Base-by-base conservation (phyloP, 2,329 filamentous ascomycete genomes). In the Westerdykella aurantiaca region DNA sequence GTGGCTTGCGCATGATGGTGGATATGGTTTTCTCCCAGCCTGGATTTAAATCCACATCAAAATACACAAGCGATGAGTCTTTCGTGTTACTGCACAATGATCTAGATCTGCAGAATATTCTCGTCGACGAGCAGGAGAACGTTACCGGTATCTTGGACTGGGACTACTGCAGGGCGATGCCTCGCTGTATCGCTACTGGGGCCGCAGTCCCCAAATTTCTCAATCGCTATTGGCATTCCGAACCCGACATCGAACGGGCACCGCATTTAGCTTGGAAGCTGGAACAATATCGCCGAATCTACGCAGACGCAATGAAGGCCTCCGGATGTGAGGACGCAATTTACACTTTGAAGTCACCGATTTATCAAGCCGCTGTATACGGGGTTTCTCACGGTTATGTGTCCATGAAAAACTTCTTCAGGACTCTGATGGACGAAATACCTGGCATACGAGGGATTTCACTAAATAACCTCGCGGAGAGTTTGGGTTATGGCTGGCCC, bases 61-160 rank as follows among this genome's bases (percentile, higher is more conserved):
- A 38, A 31, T 4, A 34, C 12, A 10, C 22, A 6, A 23, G 25
- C 4, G 43, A 50, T 11, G 33, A 45, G 12, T 47, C 52, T 1
- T 61, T 61, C 29, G 38, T 48, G 0, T 45, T 58, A 2, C 40
- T 33, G 0, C 56, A 59, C 38, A 23, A 45, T 2, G 56, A 60
- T 37, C 50, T 61, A 5, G 45, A 56, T 23, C 38, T 50, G 9
- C 51, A 60, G 16, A 61, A 61, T 44, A 54, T 60, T 23, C 40
- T 58, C 4, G 43, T 47, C 31, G 46, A 55, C 35, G 37, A 42
- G 5, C 34, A 31, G 1, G 23, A 29, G 6, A 5, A 37, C 4
- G 18, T 18, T 34, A 38, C 31, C 10, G 45, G 18, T 11, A 52
- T 63, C 25, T 37, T 61, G 5, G 55, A 56, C 48, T 57, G 55